A percentile compares a stretch with the other conserved stretches of the same genome.
These are phyloP conservation scores for Fusarium subtropicale DNA, from an alignment of 2,329 filamentous ascomycete species.

Conservation along the genomic window DNA sequence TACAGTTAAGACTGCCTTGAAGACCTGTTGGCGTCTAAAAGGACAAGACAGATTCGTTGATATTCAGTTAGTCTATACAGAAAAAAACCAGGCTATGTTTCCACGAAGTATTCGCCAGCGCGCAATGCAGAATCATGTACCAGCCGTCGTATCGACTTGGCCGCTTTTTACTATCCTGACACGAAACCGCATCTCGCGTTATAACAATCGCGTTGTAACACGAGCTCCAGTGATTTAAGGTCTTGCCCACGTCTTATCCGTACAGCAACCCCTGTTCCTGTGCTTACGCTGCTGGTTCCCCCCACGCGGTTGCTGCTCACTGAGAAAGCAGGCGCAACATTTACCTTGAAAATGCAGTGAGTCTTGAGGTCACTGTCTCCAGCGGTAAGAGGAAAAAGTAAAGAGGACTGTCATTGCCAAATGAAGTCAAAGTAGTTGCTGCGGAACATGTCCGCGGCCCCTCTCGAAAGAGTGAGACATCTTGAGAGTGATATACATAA, in stretches of 20 bases:
- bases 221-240: background rate
- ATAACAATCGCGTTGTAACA: background rate
- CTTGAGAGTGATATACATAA: background rate
- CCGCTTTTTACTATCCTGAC: background rate
- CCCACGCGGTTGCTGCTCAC: constrained; percentile 13
- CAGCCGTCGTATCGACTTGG: background rate
- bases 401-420: background rate
- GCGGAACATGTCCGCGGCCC: constrained; percentile 11
- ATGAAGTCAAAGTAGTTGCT: constrained; percentile 25
- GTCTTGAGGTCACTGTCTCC: constrained; percentile 29
- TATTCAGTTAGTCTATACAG: background rate
- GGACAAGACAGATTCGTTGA: background rate
- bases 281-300: constrained; percentile 16
- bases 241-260: constrained; percentile 3
- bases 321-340: constrained; percentile 32
- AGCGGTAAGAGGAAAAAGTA: constrained; percentile 12
- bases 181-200: constrained; percentile 7
- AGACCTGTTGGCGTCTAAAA: background rate
- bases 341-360: constrained; percentile 28
- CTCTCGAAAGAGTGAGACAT: constrained; percentile 21
- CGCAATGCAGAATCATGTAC: background rate
- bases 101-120: background rate
- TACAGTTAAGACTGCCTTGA: background rate
- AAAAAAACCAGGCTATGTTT: background rate
- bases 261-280: constrained; percentile 3